Evolutionary conservation across 2,329 filamentous ascomycete genomes (phyloP).

Genomic region (Magnaporthiopsis incrustans): DNA sequence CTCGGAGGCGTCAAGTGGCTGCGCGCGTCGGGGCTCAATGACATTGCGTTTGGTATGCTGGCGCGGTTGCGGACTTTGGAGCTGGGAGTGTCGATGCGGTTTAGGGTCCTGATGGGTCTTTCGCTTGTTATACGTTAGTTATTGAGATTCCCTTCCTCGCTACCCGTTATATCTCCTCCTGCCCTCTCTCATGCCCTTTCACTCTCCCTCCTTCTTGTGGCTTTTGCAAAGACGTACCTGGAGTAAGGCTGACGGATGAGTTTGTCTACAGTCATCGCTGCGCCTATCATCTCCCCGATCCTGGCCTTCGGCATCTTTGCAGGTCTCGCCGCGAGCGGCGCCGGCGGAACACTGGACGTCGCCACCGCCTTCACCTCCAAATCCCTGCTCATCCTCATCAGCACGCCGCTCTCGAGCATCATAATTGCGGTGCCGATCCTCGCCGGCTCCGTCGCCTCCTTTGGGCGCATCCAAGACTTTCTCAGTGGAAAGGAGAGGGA

Average conservation of each 20-base stretch:
- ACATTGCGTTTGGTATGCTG: conserved; percentile 21
- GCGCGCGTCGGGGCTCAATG: conserved; percentile 39
- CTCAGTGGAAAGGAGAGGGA: conserved; percentile 11
- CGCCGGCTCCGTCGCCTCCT: conserved; percentile 12
- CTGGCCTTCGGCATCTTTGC: conserved; percentile 1
- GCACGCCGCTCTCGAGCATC: conserved; percentile 11
- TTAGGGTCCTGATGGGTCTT: background rate
- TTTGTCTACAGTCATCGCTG: background rate
- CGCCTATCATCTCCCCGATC: background rate
- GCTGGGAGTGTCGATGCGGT: conserved; percentile 3
- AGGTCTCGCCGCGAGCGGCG: background rate
- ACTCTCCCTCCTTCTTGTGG: no score
- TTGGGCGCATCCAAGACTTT: conserved; percentile 13
- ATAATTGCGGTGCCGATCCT: conserved; percentile 10
- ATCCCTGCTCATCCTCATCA: conserved; percentile 11
- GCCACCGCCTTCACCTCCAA: conserved; percentile 11
- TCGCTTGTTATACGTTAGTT: background rate
- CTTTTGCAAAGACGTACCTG: no score
- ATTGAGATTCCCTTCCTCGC: background rate
- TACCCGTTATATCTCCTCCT: background rate
- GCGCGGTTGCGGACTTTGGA: conserved; percentile 1
- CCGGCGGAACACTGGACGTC: conserved; percentile 8
- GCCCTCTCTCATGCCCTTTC: no score
- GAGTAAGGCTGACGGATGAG: background rate
- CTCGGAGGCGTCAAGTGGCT: conserved; percentile 42